A percentile compares a stretch with the other conserved stretches of the same genome.
These are phyloP conservation scores for Grosmannia clavigera DNA, from an alignment of 2,329 filamentous ascomycete genomes.

Conservation along the genomic window DNA sequence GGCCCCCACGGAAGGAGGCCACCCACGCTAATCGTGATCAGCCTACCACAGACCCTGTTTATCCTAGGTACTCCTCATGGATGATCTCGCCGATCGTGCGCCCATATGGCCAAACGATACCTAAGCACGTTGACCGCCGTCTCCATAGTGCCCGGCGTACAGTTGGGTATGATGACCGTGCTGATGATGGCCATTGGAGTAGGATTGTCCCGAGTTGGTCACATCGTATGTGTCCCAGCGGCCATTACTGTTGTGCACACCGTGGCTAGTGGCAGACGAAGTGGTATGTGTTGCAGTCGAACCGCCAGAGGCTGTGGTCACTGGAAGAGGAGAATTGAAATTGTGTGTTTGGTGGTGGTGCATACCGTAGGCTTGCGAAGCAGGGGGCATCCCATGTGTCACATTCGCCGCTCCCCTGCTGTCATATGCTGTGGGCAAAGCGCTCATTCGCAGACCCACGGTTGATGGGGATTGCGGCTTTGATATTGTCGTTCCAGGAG, in stretches of 20 bases:
- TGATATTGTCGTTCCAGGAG: slow-evolving; percentile 19
- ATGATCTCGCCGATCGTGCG: too few species aligned
- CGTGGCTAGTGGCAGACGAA: background rate
- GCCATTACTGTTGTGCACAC: slow-evolving; percentile 1
- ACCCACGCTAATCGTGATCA: background rate
- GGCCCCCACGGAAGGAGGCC: background rate
- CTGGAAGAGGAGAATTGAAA: slow-evolving; percentile 11
- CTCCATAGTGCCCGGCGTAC: slow-evolving; percentile 11
- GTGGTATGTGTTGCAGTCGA: background rate
- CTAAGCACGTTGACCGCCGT: slow-evolving; percentile 10
- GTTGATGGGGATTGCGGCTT: slow-evolving; percentile 24
- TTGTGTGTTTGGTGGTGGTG: slow-evolving; percentile 30
- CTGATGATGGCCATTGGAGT: slow-evolving; percentile 6
- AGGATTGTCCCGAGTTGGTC: background rate
- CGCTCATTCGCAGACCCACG: slow-evolving; percentile 22
- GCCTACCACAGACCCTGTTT: background rate
- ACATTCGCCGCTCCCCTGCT: slow-evolving; percentile 8
- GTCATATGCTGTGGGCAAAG: slow-evolving; percentile 26
- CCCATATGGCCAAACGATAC: background rate
- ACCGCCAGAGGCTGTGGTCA: background rate
- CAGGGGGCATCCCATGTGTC: background rate
- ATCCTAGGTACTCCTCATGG: too few species aligned
- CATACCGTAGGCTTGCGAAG: slow-evolving; percentile 5
- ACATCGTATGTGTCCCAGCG: slow-evolving; percentile 12
- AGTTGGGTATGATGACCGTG: slow-evolving; percentile 9